phyloP scores from a whole-genome alignment of 768 basidiomycete species.

The Leccinum ochraceum region DNA sequence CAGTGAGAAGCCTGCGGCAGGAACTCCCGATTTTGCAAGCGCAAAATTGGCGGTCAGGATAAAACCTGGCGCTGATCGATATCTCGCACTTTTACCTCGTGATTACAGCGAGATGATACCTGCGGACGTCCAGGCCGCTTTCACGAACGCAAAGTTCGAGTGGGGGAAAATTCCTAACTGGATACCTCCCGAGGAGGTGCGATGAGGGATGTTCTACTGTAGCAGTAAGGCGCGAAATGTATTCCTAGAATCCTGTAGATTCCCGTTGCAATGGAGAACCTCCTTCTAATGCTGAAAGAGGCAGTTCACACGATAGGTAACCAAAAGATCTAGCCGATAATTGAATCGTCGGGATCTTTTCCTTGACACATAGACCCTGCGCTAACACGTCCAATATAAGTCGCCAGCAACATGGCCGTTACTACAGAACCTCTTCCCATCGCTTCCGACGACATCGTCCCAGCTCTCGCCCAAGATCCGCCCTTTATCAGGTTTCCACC shows the following conservation, averaged over 20 bases:
- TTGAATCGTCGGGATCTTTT: constrained; percentile 16
- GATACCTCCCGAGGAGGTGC: constrained; percentile 63
- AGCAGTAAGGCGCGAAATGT: constrained; percentile 1
- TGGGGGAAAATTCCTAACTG: constrained; percentile 74
- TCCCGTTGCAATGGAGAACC: background rate
- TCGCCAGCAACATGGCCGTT: constrained; percentile 20
- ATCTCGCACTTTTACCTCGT: constrained; percentile 55
- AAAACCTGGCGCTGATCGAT: constrained; percentile 52
- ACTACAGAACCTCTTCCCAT: constrained; percentile 16
- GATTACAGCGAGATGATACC: constrained; percentile 62
- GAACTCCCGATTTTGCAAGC: constrained; percentile 36
- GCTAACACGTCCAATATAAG: constrained; percentile 11
- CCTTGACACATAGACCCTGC: constrained; percentile 13
- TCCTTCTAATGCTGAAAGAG: no score
- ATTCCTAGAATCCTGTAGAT: constrained; percentile 2
- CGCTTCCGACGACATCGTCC: constrained; percentile 12
- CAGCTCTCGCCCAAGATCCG: constrained; percentile 12
- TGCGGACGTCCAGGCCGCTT: constrained; percentile 49
- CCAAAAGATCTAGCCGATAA: constrained; percentile 7
- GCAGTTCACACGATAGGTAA: background rate
- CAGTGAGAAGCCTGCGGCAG: constrained; percentile 21
- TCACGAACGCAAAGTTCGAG: constrained; percentile 57
- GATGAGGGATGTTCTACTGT: background rate
- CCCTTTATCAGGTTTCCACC: constrained; percentile 44
- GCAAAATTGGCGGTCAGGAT: constrained; percentile 35